Conservation (phyloP, 2,329 filamentous ascomycete genomes). For the Aspergillus sp. region DNA sequence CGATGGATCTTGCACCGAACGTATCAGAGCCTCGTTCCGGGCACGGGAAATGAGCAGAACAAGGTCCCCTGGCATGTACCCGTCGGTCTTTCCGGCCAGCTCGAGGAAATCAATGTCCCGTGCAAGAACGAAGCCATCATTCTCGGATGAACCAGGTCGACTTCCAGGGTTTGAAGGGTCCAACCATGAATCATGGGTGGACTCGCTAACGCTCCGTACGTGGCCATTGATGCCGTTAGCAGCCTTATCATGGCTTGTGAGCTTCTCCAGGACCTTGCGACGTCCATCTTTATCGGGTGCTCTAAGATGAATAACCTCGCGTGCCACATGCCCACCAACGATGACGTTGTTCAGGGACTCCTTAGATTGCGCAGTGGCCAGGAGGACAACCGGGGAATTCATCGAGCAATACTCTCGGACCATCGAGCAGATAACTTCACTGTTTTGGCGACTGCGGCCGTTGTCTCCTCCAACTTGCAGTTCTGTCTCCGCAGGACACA, state of each 20-base stretch:
- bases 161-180: conserved; percentile 59
- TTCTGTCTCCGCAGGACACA: conserved; percentile 91
- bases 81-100: conserved; percentile 86
- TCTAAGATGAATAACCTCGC: conserved; percentile 82
- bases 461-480: conserved; percentile 92
- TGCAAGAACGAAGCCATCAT: conserved; percentile 65
- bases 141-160: conserved; percentile 37
- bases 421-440: conserved; percentile 76
- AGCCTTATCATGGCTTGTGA: conserved; percentile 50
- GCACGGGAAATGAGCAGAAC: conserved; percentile 78
- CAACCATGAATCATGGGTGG: conserved; percentile 63
- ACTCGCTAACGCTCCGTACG: conserved; percentile 26
- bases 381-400: conserved; percentile 72
- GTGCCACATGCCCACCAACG: conserved; percentile 82
- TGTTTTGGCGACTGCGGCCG: conserved; percentile 82
- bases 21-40: conserved; percentile 85
- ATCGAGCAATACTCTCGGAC: conserved; percentile 76
- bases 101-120: conserved; percentile 81
- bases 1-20: conserved; percentile 58
- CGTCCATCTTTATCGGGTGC: conserved; percentile 89
- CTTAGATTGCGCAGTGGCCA: conserved; percentile 89
- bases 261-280: conserved; percentile 72
- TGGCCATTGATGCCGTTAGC: conserved; percentile 37
- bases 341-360: conserved; percentile 87
- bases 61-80: conserved; percentile 95